Conservation (phyloP, 768 basidiomycete species). For the Tylopilus cervinicoccineus region DNA sequence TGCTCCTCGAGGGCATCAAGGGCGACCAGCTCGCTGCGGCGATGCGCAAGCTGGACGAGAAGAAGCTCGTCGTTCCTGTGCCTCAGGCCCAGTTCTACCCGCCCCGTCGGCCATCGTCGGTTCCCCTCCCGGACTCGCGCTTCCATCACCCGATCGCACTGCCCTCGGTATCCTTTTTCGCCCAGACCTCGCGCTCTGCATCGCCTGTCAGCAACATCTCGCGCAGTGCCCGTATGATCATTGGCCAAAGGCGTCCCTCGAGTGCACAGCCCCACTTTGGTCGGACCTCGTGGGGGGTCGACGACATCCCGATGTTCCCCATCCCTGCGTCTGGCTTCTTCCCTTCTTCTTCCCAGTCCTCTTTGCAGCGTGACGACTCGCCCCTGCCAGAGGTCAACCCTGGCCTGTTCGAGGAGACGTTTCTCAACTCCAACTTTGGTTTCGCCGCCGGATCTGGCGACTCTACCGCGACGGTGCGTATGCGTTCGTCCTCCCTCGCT, state of each 20-base stretch:
- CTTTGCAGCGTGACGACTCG: slow-evolving; percentile 41
- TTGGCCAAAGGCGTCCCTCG: slow-evolving; percentile 48
- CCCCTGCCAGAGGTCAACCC: slow-evolving; percentile 49
- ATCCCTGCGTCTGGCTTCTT: slow-evolving; percentile 3
- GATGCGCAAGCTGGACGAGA: slow-evolving; percentile 48
- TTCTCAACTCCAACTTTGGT: slow-evolving; percentile 30
- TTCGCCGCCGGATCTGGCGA: slow-evolving; percentile 17
- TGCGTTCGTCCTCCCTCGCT: neutral
- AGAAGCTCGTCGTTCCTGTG: neutral
- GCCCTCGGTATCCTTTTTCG: slow-evolving; percentile 42
- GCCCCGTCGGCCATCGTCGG: slow-evolving; percentile 58
- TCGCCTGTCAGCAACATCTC: slow-evolving; percentile 46
- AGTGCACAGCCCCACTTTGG: slow-evolving; percentile 40
- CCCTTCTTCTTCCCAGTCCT: slow-evolving; percentile 10
- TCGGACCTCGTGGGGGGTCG: slow-evolving; percentile 25
- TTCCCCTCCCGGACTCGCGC: slow-evolving; percentile 49
- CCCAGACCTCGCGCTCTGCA: slow-evolving; percentile 36
- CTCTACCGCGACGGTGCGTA: slow-evolving; percentile 12
- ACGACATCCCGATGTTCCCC: slow-evolving; percentile 25
- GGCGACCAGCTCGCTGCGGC: slow-evolving; percentile 64
- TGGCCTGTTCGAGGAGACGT: slow-evolving; percentile 45
- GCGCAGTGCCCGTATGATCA: slow-evolving; percentile 36
- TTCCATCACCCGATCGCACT: slow-evolving; percentile 40
- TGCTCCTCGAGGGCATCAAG: slow-evolving; percentile 66
- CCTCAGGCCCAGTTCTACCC: slow-evolving; percentile 25